A percentile compares a stretch with the other conserved stretches of the same genome.
Evolutionary conservation across 768 basidiomycete species (phyloP).

Genomic region (Zangia roseola): DNA sequence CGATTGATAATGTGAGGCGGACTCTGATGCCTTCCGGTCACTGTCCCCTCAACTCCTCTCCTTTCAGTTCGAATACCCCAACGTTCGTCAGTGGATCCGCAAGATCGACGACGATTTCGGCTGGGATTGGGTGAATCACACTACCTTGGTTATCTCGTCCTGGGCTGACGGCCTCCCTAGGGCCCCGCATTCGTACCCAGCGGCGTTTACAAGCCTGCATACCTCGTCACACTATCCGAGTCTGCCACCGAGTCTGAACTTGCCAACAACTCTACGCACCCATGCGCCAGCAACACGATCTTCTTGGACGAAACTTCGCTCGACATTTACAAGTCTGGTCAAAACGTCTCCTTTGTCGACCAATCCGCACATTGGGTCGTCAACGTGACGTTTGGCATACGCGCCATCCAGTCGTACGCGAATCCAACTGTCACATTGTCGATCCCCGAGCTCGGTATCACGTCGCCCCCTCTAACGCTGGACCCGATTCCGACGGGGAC

Average conservation of each 20-base stretch:
- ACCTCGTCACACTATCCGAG: conserved; percentile 42
- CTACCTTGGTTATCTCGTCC: not conserved
- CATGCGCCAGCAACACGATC: conserved; percentile 29
- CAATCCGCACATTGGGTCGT: conserved; percentile 51
- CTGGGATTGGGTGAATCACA: conserved; percentile 51
- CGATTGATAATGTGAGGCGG: conserved; percentile 35
- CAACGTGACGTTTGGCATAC: conserved; percentile 51
- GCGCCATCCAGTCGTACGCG: conserved; percentile 37
- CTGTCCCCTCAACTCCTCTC: not conserved
- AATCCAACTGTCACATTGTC: conserved; percentile 41
- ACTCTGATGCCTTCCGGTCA: no score
- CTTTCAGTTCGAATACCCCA: conserved; percentile 49
- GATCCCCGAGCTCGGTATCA: conserved; percentile 46
- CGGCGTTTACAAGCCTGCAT: conserved; percentile 56
- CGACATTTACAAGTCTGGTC: conserved; percentile 55
- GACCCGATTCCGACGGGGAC: conserved; percentile 21
- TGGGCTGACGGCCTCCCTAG: conserved; percentile 24
- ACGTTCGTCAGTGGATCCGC: conserved; percentile 47
- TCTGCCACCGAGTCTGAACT: conserved; percentile 20
- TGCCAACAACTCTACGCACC: conserved; percentile 25
- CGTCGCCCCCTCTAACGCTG: conserved; percentile 30
- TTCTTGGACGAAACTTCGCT: conserved; percentile 51
- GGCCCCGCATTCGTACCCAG: conserved; percentile 57
- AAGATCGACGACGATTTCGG: no score
- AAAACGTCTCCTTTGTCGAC: conserved; percentile 42